These are phyloP conservation scores for Cryptosporidium sp. DNA, from an alignment of 169 alveolate species.

Conservation along the genomic window DNA sequence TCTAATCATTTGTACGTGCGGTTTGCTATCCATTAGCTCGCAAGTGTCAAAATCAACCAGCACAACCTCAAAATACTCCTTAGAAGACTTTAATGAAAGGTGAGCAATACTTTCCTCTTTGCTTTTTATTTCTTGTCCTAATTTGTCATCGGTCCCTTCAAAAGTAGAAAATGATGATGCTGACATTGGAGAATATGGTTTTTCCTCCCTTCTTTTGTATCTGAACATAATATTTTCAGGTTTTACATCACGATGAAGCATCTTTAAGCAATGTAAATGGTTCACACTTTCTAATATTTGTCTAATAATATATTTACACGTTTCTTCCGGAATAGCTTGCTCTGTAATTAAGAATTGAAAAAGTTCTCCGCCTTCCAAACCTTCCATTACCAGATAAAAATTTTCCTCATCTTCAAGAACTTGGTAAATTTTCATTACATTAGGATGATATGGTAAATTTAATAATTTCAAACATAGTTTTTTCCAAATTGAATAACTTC, in stretches of 20 bases:
- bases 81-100: constrained; percentile 57
- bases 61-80: constrained; percentile 79
- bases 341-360: constrained; percentile 88
- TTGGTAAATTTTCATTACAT: constrained; percentile 86
- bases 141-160: constrained; percentile 17
- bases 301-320: constrained; percentile 88
- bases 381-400: constrained; percentile 87
- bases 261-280: constrained; percentile 84
- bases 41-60: constrained; percentile 87
- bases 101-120: constrained; percentile 48
- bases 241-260: constrained; percentile 87
- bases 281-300: constrained; percentile 88
- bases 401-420: constrained; percentile 87
- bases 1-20: constrained; percentile 63
- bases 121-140: neutral
- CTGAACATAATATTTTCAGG: constrained; percentile 89
- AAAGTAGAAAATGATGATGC: constrained; percentile 78
- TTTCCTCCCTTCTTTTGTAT: constrained; percentile 68
- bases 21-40: constrained; percentile 81
- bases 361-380: constrained; percentile 90
- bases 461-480: constrained; percentile 86
- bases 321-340: constrained; percentile 89
- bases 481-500: constrained; percentile 82
- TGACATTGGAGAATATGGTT: constrained; percentile 76
- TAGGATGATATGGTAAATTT: constrained; percentile 85